phyloP scores from a whole-genome alignment of 331 rosid genomes.

The Cydonia oblonga region DNA sequence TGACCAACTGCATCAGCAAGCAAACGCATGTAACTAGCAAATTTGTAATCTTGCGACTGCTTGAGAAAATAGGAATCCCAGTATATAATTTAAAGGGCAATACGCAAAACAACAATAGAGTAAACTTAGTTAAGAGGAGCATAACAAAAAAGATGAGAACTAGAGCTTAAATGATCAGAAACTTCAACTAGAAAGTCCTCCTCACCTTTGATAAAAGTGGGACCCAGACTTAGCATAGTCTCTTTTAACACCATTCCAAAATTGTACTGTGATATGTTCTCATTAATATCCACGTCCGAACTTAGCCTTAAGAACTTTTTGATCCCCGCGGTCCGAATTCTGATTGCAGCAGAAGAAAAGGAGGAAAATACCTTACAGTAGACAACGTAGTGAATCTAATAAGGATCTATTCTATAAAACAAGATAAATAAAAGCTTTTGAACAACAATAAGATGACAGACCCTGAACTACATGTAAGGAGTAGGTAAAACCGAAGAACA shows the following conservation, averaged over 20 bases:
- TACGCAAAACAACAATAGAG: neutral
- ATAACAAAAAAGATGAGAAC: neutral
- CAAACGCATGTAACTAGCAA: constrained; percentile 51
- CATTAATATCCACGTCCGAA: constrained; percentile 30
- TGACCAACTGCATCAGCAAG: constrained; percentile 91
- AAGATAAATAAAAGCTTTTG: constrained; percentile 4
- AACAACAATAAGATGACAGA: neutral
- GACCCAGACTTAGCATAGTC: constrained; percentile 83
- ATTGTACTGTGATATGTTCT: constrained; percentile 45
- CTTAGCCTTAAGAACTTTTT: constrained; percentile 29
- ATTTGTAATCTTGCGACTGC: constrained; percentile 33
- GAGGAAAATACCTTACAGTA: constrained; percentile 62
- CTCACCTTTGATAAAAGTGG: constrained; percentile 91
- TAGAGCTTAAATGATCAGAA: neutral
- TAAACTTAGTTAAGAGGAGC: neutral
- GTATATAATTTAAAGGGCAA: constrained; percentile 12
- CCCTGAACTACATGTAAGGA: neutral
- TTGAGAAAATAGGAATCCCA: constrained; percentile 21
- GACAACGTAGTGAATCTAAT: constrained; percentile 14
- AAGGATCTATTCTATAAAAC: constrained; percentile 14
- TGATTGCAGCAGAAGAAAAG: constrained; percentile 66
- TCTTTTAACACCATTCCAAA: constrained; percentile 73
- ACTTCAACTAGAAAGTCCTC: constrained; percentile 15
- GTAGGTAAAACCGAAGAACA: neutral
- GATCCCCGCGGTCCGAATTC: constrained; percentile 50